A percentile compares a stretch with the other conserved stretches of the same genome.
Conservation (phyloP, 1,139 yeast genomes). For the Taiozyma sp. region DNA sequence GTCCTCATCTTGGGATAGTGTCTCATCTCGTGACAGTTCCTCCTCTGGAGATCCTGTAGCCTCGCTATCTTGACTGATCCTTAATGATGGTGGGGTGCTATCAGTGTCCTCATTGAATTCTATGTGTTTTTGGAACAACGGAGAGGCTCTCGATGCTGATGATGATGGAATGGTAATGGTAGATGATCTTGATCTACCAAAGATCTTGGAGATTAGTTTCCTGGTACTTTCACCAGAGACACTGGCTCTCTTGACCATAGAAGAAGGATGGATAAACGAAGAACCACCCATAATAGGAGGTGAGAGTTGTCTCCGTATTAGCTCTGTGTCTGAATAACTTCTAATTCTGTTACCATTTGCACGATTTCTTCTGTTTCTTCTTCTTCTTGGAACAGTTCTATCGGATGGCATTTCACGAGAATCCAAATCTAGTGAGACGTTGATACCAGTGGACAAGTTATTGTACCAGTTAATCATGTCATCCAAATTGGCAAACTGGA, state of each 20-base stretch:
- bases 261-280: not conserved
- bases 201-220: constrained; percentile 13
- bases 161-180: constrained; percentile 1
- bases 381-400: constrained; percentile 70
- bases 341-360: constrained; percentile 14
- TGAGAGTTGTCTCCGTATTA: constrained; percentile 20
- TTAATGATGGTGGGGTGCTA: not conserved
- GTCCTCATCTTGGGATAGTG: not conserved
- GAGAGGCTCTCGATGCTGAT: not conserved
- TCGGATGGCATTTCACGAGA: constrained; percentile 61
- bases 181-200: constrained; percentile 7
- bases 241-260: constrained; percentile 16
- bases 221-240: constrained; percentile 12
- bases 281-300: constrained; percentile 9
- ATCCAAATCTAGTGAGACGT: constrained; percentile 57
- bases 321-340: constrained; percentile 16
- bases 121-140: not conserved
- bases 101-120: not conserved
- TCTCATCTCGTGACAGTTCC: not conserved
- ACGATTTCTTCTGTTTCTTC: constrained; percentile 35
- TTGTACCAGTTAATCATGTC: constrained; percentile 65
- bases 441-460: constrained; percentile 56
- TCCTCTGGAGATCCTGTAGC: not conserved
- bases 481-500: constrained; percentile 50
- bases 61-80: not conserved